A percentile compares a stretch with the other conserved stretches of the same genome.
These are phyloP conservation scores for Solanum dulcamara DNA, from an alignment of 257 asterid genomes.

Conservation along the genomic window DNA sequence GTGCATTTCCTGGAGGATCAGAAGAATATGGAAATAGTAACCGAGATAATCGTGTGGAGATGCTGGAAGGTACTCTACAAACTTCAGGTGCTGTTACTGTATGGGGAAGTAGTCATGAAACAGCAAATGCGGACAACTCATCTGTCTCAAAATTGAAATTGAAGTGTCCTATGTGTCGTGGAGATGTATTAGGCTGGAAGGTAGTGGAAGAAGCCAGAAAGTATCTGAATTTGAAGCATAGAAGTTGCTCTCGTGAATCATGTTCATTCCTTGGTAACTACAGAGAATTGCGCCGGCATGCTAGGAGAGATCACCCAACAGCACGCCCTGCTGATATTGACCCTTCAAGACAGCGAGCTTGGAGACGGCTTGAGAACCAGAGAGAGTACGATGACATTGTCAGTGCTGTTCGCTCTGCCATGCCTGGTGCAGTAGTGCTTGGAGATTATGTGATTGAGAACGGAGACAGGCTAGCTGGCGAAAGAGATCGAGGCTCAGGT, in stretches of 20 bases:
- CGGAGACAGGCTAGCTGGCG: slow-evolving; percentile 39
- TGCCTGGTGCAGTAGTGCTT: slow-evolving; percentile 78
- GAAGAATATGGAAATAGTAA: slow-evolving; percentile 3
- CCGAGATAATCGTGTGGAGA: slow-evolving; percentile 6
- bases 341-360: slow-evolving; percentile 65
- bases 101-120: slow-evolving; percentile 22
- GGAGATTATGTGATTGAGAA: slow-evolving; percentile 83
- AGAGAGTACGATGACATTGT: slow-evolving; percentile 74
- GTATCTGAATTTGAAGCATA: slow-evolving; percentile 58
- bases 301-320: slow-evolving; percentile 73
- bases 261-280: slow-evolving; percentile 67
- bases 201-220: slow-evolving; percentile 66
- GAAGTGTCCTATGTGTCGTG: slow-evolving; percentile 87
- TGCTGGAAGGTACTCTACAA: slow-evolving; percentile 6
- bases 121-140: slow-evolving; percentile 12
- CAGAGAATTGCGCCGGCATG: slow-evolving; percentile 68
- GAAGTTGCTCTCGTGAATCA: slow-evolving; percentile 74
- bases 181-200: slow-evolving; percentile 64
- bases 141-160: slow-evolving; percentile 31
- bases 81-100: neutral
- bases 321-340: slow-evolving; percentile 78
- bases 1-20: slow-evolving; percentile 8
- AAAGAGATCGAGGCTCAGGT: slow-evolving; percentile 22
- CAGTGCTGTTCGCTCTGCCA: slow-evolving; percentile 65
- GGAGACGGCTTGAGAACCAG: slow-evolving; percentile 69